Conservation (phyloP, 2,329 filamentous ascomycete species). For the Apiospora hydei region DNA sequence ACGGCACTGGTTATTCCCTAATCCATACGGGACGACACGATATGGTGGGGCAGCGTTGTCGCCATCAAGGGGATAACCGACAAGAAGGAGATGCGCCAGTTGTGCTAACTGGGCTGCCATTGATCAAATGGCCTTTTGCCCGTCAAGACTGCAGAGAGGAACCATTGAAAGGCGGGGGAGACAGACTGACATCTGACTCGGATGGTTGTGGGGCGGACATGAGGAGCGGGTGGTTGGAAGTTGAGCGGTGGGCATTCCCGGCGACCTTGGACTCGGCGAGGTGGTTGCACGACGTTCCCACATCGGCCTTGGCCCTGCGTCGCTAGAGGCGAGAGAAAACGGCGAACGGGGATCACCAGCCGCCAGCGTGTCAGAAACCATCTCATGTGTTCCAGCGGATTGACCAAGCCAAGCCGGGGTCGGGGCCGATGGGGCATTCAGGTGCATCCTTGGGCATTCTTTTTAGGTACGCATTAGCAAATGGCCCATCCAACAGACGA, state of each 20-base stretch:
- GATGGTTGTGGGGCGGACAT: background rate
- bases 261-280: background rate
- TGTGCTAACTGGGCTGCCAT: background rate
- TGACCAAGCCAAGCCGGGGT: background rate
- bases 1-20: too few species aligned
- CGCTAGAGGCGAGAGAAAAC: background rate
- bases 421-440: background rate
- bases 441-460: background rate
- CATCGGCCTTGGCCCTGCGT: background rate
- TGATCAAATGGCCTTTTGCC: too few species aligned
- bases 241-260: background rate
- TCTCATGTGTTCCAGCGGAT: background rate
- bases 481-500: background rate
- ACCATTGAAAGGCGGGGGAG: background rate
- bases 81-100: background rate
- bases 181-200: background rate
- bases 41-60: too few species aligned
- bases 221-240: background rate
- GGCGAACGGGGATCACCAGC: background rate
- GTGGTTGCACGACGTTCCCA: slow-evolving; percentile 1
- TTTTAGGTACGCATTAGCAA: slow-evolving; percentile 20
- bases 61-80: too few species aligned
- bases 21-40: too few species aligned
- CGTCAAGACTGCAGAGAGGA: too few species aligned
- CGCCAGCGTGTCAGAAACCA: background rate